Percentiles rank a stretch among this genome's conserved stretches.
Conservation (phyloP, 2,329 filamentous ascomycete genomes). For the Sclerotinia trifoliorum region DNA sequence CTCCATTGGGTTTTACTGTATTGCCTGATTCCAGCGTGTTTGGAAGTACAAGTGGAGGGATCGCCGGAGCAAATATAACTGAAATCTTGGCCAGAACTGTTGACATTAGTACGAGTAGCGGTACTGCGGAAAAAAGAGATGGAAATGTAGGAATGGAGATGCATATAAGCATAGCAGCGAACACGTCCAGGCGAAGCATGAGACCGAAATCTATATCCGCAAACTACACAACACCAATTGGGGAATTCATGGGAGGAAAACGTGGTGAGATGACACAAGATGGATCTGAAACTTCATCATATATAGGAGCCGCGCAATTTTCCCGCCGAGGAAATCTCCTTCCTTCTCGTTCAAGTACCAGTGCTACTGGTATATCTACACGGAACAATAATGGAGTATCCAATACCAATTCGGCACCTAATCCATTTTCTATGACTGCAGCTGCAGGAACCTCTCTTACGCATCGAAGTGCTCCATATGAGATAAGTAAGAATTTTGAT, state of each 20-base stretch:
- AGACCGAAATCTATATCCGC: background rate
- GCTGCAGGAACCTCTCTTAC: slow-evolving; percentile 14
- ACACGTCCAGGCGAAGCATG: background rate
- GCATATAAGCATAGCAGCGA: background rate
- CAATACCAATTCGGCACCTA: background rate
- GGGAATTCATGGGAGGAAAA: background rate
- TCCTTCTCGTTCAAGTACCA: background rate
- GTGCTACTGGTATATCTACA: too few species aligned
- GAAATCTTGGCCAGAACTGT: background rate
- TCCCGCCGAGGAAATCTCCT: slow-evolving; percentile 1
- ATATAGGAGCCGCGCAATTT: background rate
- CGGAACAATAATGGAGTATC: background rate
- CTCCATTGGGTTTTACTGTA: background rate
- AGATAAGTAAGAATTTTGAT: slow-evolving; percentile 4
- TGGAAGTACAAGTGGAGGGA: background rate
- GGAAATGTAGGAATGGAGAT: background rate
- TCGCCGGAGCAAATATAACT: background rate
- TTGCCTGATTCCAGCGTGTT: background rate
- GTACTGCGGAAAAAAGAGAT: background rate
- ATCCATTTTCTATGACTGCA: background rate
- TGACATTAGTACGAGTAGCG: background rate
- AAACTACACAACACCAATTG: background rate
- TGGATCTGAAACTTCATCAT: background rate
- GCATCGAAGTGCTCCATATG: slow-evolving; percentile 2
- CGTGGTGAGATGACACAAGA: background rate